These are phyloP conservation scores for Amanita inopinata DNA, from an alignment of 768 basidiomycete species.

Conservation along the genomic window DNA sequence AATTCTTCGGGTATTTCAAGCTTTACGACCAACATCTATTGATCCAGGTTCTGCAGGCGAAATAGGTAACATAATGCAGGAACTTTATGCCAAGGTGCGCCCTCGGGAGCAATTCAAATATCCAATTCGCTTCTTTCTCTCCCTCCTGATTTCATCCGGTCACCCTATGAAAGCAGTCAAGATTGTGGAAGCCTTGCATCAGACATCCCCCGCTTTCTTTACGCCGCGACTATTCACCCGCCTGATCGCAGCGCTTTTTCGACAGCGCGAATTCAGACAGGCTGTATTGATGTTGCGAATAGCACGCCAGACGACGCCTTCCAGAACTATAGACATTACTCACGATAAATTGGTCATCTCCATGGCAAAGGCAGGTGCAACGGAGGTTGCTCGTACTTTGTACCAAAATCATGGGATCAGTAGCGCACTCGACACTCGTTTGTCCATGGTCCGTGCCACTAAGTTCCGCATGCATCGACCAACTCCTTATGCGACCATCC, in stretches of 20 bases:
- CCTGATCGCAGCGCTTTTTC: conserved; percentile 30
- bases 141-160: conserved; percentile 26
- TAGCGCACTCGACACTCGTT: conserved; percentile 11
- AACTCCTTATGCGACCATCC: conserved; percentile 11
- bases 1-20: conserved; percentile 28
- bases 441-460: conserved; percentile 17
- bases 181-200: conserved; percentile 30
- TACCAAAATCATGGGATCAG: conserved; percentile 9
- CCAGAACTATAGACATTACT: conserved; percentile 18
- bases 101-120: conserved; percentile 27
- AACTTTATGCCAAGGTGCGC: conserved; percentile 23
- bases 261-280: conserved; percentile 26
- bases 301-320: conserved; percentile 13
- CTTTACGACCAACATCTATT: conserved; percentile 21
- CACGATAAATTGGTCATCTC: conserved; percentile 21
- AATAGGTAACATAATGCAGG: conserved; percentile 25
- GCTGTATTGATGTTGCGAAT: conserved; percentile 24
- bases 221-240: conserved; percentile 26
- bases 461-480: conserved; percentile 18
- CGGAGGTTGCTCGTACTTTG: conserved; percentile 16
- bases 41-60: conserved; percentile 20
- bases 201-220: conserved; percentile 28
- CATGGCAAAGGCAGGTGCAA: conserved; percentile 24
- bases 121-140: conserved; percentile 38
- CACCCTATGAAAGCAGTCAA: conserved; percentile 26